phyloP scores from a whole-genome alignment of 768 basidiomycete species.

The Lentinula boryana region DNA sequence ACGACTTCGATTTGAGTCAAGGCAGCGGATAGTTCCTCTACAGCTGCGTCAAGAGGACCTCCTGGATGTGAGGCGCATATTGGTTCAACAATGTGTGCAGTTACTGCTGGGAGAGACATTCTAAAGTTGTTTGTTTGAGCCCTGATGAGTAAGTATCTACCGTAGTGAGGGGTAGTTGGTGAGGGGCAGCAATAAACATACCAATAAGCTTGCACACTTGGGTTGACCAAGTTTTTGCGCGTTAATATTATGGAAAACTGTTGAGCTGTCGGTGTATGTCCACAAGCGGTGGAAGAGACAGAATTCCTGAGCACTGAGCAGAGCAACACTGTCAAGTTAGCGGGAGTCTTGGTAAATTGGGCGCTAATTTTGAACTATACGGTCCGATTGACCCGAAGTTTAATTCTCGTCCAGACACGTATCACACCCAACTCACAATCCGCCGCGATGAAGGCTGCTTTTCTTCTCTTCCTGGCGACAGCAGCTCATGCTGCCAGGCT shows the following conservation, averaged over 20 bases:
- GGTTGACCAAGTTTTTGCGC: background rate
- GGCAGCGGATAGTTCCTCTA: background rate
- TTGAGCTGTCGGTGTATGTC: background rate
- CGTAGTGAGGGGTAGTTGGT: too few relatives aligned
- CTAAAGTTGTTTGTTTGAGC: background rate
- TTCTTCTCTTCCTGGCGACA: background rate
- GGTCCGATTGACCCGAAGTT: background rate
- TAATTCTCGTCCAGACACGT: background rate
- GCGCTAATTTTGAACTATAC: background rate
- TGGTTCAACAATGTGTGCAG: background rate
- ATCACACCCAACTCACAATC: background rate
- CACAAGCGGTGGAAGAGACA: background rate
- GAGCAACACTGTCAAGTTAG: too few relatives aligned
- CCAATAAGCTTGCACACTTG: background rate
- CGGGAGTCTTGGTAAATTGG: background rate
- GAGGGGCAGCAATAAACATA: background rate
- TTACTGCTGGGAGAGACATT: background rate
- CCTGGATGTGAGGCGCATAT: background rate
- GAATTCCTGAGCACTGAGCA: too few relatives aligned
- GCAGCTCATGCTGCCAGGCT: background rate
- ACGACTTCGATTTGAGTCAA: background rate
- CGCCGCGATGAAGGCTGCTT: constrained; percentile 1
- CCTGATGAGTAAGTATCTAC: background rate
- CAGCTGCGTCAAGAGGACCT: background rate
- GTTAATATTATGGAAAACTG: background rate